Evolutionary conservation across 1,284 basidiomycete genomes (phyloP), one percentile per base, ranked within the genome.

Genomic region (Baeospora myosura): DNA sequence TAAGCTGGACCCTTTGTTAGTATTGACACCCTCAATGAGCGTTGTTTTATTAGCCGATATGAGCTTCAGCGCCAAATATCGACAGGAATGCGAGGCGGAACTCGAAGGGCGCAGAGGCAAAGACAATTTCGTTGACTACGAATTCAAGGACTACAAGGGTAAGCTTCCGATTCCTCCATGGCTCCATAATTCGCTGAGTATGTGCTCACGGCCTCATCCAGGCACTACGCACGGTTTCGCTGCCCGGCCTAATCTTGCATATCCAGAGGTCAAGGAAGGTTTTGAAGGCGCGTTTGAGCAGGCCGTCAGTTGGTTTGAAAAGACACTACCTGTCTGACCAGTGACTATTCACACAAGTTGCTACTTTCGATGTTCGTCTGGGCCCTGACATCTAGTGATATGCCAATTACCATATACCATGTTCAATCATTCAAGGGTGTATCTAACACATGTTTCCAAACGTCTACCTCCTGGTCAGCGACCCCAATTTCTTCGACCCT

Each of bases 171-270:
- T 26, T 16, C 8, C n/a, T 8, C 26, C n/a, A 28, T 28, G 8
- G 6, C 20, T 8, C 4, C 18, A 43, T 18, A 24, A 21, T 41
- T 16, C n/a, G 16, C 22, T 12, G 4, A 29, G 5, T 10, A 24
- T 17, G 20, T 17, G 10, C 23, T 12, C 22, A 28, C 35, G 32
- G 11, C 3, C 12, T 38, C 18, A 23, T 18, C 24, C 46, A 73
- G 75, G 73, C 12, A 78, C 76, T 1, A 60, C 64, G 2, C 78
- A 81, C 48, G 78, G 78, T 0, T 80, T 78, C 46, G 75, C 71
- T 3, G 59, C 61, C 8, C 63, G 78, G 11, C 78, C 78, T 0
- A 68, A 75, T 25, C 49, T 74, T 5, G 58, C 53, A 3, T 54
- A 69, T 26, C 65, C 69, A 17, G 61, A 66, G 29, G 63, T 75